Conservation (phyloP, 768 basidiomycete species). For the Clitopilus hobsonii region DNA sequence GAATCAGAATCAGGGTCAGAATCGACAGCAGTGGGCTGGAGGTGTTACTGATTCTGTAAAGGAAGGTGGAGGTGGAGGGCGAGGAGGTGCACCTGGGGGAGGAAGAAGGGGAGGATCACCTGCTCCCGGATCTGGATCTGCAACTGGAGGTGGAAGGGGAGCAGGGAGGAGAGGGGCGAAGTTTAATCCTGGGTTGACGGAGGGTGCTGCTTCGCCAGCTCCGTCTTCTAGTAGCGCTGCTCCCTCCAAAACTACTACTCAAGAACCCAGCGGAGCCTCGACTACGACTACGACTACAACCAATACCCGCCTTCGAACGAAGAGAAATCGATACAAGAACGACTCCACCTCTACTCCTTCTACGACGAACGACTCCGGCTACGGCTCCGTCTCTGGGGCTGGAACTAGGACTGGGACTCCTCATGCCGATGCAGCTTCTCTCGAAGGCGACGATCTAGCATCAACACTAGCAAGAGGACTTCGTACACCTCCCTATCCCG, state of each 20-base stretch:
- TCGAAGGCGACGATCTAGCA: conserved; percentile 58
- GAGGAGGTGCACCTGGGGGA: too few species aligned
- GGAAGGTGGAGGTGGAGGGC: background rate
- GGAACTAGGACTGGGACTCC: too few species aligned
- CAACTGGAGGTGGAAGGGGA: background rate
- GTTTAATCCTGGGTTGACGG: background rate
- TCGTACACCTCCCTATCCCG: conserved; percentile 65
- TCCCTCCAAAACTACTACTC: too few species aligned
- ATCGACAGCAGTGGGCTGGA: background rate
- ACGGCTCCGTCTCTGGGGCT: too few species aligned
- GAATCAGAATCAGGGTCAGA: too few species aligned
- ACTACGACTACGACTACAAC: too few species aligned
- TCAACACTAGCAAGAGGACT: conserved; percentile 66
- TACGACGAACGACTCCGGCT: too few species aligned
- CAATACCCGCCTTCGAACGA: too few species aligned
- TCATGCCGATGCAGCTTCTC: background rate
- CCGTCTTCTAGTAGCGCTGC: background rate
- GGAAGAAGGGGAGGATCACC: too few species aligned
- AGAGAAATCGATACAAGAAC: background rate
- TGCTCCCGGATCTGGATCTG: too few species aligned
- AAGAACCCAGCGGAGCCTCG: too few species aligned
- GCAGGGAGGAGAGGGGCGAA: background rate
- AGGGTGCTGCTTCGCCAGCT: background rate
- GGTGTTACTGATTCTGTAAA: background rate
- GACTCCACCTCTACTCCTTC: too few species aligned